Conservation (phyloP, 2,329 filamentous ascomycete species). For the Cephalotrichum gorgonifer region DNA sequence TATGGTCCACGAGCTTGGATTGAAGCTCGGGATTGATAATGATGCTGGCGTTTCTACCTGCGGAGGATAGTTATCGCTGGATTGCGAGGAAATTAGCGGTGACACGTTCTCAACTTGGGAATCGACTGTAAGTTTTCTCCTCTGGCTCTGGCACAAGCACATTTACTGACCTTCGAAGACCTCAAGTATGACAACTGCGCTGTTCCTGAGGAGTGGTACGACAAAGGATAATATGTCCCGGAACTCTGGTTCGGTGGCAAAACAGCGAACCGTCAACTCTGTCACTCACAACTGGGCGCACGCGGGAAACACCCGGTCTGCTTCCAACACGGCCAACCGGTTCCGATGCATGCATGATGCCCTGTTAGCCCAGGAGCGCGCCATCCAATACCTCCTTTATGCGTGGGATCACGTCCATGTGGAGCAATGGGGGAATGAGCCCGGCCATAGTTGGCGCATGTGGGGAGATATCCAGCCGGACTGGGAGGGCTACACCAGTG, state of each 20-base stretch:
- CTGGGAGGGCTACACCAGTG: conserved; percentile 19
- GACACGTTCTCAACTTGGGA: conserved; percentile 47
- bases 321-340: conserved; percentile 33
- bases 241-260: conserved; percentile 13
- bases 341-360: conserved; percentile 42
- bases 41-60: conserved; percentile 42
- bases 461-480: conserved; percentile 27
- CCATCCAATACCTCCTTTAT: conserved; percentile 41
- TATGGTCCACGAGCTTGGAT: conserved; percentile 41
- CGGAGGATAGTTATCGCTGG: conserved; percentile 34
- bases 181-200: conserved; percentile 37
- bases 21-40: conserved; percentile 56
- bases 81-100: conserved; percentile 47
- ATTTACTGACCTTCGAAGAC: conserved; percentile 8
- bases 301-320: conserved; percentile 37
- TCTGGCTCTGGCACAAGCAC: neutral
- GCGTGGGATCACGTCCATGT: conserved; percentile 42
- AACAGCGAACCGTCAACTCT: conserved; percentile 11
- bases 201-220: conserved; percentile 24
- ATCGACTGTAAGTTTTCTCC: conserved; percentile 35
- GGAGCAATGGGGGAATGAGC: conserved; percentile 35
- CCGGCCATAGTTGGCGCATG: conserved; percentile 36
- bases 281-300: conserved; percentile 24
- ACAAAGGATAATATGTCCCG: conserved; percentile 19
- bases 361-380: conserved; percentile 28